These are phyloP conservation scores for Patellaria atrata DNA, from an alignment of 495 filamentous ascomycete species.

Conservation along the genomic window DNA sequence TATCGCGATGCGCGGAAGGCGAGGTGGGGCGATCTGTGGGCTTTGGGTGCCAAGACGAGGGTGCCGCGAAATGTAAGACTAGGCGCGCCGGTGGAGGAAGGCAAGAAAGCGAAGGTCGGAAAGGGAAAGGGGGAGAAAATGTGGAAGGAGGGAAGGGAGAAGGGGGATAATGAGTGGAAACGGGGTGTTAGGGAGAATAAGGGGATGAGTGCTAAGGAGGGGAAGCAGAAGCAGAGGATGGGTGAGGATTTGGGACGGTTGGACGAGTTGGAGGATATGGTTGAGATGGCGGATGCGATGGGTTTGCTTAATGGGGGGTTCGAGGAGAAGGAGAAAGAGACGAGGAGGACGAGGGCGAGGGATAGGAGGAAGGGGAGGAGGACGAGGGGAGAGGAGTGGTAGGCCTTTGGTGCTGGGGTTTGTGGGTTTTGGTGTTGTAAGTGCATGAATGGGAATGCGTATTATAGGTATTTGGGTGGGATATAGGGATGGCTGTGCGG, in stretches of 20 bases:
- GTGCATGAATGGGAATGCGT: too few relatives aligned
- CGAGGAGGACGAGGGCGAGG: conserved; percentile 1
- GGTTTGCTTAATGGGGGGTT: too few relatives aligned
- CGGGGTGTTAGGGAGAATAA: neutral
- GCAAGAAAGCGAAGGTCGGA: conserved; percentile 14
- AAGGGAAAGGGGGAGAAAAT: conserved; percentile 17
- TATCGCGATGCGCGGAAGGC: conserved; percentile 87
- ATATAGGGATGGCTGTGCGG: too few relatives aligned
- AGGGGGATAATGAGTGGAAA: neutral
- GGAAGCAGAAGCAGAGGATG: too few relatives aligned
- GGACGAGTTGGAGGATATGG: too few relatives aligned
- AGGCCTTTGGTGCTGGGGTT: too few relatives aligned
- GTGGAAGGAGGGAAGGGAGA: neutral
- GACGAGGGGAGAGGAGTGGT: too few relatives aligned
- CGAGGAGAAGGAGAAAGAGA: conserved; percentile 1
- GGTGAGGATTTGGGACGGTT: too few relatives aligned
- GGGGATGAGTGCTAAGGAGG: too few relatives aligned
- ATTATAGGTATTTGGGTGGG: too few relatives aligned
- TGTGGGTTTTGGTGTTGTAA: too few relatives aligned
- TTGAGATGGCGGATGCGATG: too few relatives aligned
- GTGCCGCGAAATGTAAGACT: conserved; percentile 45
- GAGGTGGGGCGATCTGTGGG: conserved; percentile 89
- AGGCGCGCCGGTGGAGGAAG: conserved; percentile 27
- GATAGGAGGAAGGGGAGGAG: neutral
- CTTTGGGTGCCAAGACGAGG: conserved; percentile 81